phyloP scores from a whole-genome alignment of 371 early-diverging fungal species.

The Mucor circinelloides region DNA sequence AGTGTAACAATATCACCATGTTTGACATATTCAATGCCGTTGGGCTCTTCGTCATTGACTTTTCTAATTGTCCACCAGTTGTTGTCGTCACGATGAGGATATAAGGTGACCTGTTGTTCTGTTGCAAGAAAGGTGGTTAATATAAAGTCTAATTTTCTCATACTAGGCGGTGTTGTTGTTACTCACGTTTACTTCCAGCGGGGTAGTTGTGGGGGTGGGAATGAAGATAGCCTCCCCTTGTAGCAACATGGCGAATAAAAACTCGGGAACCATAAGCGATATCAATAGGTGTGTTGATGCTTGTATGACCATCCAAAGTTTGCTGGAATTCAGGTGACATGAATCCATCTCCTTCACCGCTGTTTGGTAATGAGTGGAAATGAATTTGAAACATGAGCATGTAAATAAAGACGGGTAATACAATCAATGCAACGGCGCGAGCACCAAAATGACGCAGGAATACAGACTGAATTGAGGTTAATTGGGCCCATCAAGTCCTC shows the following conservation, averaged over 20 bases:
- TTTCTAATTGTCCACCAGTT: slow-evolving; percentile 86
- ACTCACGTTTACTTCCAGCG: slow-evolving; percentile 77
- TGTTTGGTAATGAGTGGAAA: slow-evolving; percentile 75
- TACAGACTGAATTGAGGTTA: slow-evolving; percentile 23
- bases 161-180: too few species aligned
- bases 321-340: slow-evolving; percentile 95
- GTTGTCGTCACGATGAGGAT: slow-evolving; percentile 89
- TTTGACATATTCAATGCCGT: slow-evolving; percentile 49
- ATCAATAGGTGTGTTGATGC: slow-evolving; percentile 59
- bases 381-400: slow-evolving; percentile 89
- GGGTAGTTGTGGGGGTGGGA: slow-evolving; percentile 90
- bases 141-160: too few species aligned
- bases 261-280: slow-evolving; percentile 84
- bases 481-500: not conserved
- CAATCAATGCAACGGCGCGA: slow-evolving; percentile 79
- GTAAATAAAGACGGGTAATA: slow-evolving; percentile 86
- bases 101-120: slow-evolving; percentile 96
- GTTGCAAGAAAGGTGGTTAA: not conserved
- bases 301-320: slow-evolving; percentile 78
- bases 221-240: slow-evolving; percentile 84
- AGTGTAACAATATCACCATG: slow-evolving; percentile 83
- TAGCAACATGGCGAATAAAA: slow-evolving; percentile 77
- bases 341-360: slow-evolving; percentile 95
- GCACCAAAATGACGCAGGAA: slow-evolving; percentile 77
- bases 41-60: slow-evolving; percentile 37